Base-by-base conservation (phyloP, 1,284 basidiomycete species). In the Microbotryomycetes sp. region DNA sequence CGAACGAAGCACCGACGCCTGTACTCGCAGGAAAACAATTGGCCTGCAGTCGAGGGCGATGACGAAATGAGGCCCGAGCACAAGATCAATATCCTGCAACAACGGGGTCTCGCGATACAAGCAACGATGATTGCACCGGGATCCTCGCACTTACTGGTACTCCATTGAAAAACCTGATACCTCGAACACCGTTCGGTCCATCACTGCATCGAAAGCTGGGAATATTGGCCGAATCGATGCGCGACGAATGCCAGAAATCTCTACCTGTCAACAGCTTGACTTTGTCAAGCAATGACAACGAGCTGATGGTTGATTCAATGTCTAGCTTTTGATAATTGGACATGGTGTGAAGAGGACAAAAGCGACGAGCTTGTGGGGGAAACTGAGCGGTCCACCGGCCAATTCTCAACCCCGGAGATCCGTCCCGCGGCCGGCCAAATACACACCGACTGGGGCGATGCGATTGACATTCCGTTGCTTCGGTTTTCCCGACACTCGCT, bases 11-110 rank as follows among this genome's bases (percentile, higher is more conserved):
- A 16, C 59, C 63, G 25, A 65, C 50, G 3, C 63, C 63, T 3
- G 63, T 65, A 6, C 63, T 59, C 36, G 53, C 60, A 3, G 56
- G 59, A 55, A 64, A 31, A 56, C 56, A 54, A 25, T 49, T 29
- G 31, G 48, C 59, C 23, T 75, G 71, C 83, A 85, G 73, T 85
- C 83, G 0, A 83, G 81, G n/a, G n/a, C n/a, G n/a, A n/a, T n/a
- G n/a, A n/a, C n/a, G n/a, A n/a, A n/a, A n/a, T n/a, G n/a, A n/a
- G n/a, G n/a, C n/a, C n/a, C n/a, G n/a, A n/a, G n/a, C n/a, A n/a
- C n/a, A n/a, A n/a, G n/a, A n/a, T n/a, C n/a, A n/a, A n/a, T n/a
- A n/a, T n/a, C n/a, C n/a, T n/a, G n/a, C n/a, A n/a, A n/a, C n/a
- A n/a, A n/a, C n/a, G n/a, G n/a, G n/a, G n/a, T n/a, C n/a, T n/a